Evolutionary conservation across 192 early-diverging fungal genomes (phyloP).

Genomic region (Backusella luteola): DNA sequence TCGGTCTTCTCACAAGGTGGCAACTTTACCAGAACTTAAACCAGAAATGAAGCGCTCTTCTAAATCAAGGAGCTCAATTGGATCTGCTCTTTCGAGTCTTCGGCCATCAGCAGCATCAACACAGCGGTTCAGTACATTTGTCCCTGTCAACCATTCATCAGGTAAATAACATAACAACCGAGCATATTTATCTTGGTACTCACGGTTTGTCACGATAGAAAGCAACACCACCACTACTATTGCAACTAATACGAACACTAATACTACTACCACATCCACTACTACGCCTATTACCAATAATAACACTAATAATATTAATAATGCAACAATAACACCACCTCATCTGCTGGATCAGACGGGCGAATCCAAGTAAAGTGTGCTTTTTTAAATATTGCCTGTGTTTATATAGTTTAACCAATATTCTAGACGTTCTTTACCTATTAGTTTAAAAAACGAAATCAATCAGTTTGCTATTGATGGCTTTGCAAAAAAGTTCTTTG

Average conservation of each 20-base stretch:
- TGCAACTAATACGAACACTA: background rate
- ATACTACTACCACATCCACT: background rate
- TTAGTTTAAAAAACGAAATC: constrained; percentile 69
- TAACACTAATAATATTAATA: background rate
- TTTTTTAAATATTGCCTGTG: background rate
- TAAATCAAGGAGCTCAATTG: constrained; percentile 8
- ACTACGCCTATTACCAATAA: background rate
- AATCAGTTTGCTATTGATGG: constrained; percentile 80
- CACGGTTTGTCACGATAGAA: background rate
- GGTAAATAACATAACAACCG: background rate
- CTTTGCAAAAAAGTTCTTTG: constrained; percentile 91
- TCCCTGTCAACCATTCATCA: background rate
- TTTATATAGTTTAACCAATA: constrained; percentile 10
- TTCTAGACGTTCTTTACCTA: constrained; percentile 40
- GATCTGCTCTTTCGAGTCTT: constrained; percentile 7
- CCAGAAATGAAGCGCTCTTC: background rate
- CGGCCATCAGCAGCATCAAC: background rate
- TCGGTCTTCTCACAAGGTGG: background rate
- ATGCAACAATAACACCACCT: background rate
- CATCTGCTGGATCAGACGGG: constrained; percentile 13
- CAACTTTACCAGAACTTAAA: background rate
- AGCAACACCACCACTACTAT: background rate
- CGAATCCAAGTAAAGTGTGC: constrained; percentile 1
- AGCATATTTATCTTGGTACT: background rate
- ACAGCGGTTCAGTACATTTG: background rate